Percentiles rank a stretch among this genome's conserved stretches.
phyloP scores from a whole-genome alignment of 371 early-diverging fungal genomes.

The Mucor ambiguus region DNA sequence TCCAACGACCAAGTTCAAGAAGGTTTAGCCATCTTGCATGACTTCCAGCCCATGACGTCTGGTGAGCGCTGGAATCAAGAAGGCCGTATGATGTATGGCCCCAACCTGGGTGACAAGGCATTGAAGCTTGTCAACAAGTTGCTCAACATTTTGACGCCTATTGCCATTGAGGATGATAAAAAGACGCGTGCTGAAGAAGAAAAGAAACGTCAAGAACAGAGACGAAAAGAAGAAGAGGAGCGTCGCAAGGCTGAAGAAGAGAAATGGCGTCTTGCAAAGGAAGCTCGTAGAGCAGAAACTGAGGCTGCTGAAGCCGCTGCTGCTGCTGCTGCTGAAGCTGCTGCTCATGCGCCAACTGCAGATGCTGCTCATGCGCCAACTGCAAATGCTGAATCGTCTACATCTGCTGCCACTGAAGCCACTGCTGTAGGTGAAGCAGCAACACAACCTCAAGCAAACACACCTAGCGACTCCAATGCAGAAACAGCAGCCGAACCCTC shows the following conservation, averaged over 20 bases:
- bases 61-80: constrained; percentile 90
- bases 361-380: constrained; percentile 18
- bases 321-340: constrained; percentile 28
- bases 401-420: constrained; percentile 7
- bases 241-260: constrained; percentile 58
- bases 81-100: constrained; percentile 80
- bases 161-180: constrained; percentile 71
- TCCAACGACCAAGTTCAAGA: constrained; percentile 34
- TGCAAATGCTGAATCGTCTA: constrained; percentile 29
- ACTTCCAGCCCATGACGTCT: constrained; percentile 75
- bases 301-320: constrained; percentile 34
- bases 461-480: constrained; percentile 90
- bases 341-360: constrained; percentile 9
- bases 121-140: constrained; percentile 62
- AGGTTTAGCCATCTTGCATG: constrained; percentile 60
- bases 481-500: constrained; percentile 27
- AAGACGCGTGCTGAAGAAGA: constrained; percentile 60
- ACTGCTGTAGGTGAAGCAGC: constrained; percentile 49
- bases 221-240: constrained; percentile 47
- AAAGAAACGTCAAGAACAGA: constrained; percentile 44
- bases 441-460: constrained; percentile 60
- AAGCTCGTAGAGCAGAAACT: constrained; percentile 26
- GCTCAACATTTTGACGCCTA: constrained; percentile 75
- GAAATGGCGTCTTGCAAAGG: constrained; percentile 43
- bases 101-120: constrained; percentile 59